phyloP scores from a whole-genome alignment of 148 eudicot species.

The Mesembryanthemum crystallinum region DNA sequence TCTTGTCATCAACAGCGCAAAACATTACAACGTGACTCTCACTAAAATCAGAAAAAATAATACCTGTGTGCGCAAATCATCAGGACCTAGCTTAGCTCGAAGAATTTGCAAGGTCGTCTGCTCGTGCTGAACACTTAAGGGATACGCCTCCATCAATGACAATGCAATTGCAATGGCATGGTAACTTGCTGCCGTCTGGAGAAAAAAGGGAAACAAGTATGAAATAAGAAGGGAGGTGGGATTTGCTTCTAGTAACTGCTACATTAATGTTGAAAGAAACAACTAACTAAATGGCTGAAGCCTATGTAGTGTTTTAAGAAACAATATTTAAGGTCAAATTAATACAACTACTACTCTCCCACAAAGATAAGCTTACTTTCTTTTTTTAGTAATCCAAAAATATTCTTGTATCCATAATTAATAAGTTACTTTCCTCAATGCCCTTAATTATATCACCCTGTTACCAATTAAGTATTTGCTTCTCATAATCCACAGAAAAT shows the following conservation, averaged over 20 bases:
- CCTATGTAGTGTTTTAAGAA: not conserved
- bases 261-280: not conserved
- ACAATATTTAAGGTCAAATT: not conserved
- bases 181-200: conserved; percentile 99
- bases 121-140: conserved; percentile 98
- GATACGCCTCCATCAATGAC: conserved; percentile 99
- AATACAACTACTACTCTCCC: no score
- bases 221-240: not conserved
- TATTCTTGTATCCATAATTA: no score
- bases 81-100: conserved; percentile 96
- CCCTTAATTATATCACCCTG: no score
- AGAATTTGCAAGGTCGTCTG: conserved; percentile 97
- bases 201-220: conserved; percentile 16
- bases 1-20: not conserved
- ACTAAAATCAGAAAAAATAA: not conserved
- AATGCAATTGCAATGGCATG: conserved; percentile 99
- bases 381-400: no score
- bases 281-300: no score
- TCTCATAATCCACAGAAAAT: no score
- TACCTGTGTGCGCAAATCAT: conserved; percentile 99
- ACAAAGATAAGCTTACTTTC: no score
- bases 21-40: not conserved
- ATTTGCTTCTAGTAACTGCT: not conserved
- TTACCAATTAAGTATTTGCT: no score
- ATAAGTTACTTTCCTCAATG: no score